These are phyloP conservation scores for Exophiala xenobiotica DNA, from an alignment of 2,329 filamentous ascomycete species.

Conservation along the genomic window DNA sequence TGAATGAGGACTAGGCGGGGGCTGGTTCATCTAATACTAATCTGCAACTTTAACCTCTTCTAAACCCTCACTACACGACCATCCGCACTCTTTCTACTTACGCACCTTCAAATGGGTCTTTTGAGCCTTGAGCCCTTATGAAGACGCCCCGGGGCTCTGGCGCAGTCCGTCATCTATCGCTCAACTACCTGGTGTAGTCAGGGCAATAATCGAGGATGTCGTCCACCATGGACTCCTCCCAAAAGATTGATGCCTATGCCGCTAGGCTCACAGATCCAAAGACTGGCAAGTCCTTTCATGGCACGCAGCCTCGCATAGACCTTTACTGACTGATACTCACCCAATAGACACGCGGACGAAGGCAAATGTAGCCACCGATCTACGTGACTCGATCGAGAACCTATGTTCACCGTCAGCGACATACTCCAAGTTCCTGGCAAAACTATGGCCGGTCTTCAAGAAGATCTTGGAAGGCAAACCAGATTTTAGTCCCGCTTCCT, in stretches of 20 bases:
- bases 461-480: constrained; percentile 80
- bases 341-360: constrained; percentile 73
- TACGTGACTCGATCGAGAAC: constrained; percentile 84
- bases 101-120: constrained; percentile 15
- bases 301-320: background rate
- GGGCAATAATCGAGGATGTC: constrained; percentile 7
- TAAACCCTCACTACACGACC: constrained; percentile 1
- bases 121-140: constrained; percentile 11
- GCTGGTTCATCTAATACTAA: background rate
- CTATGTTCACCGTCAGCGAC: constrained; percentile 75
- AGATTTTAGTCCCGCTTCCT: constrained; percentile 85
- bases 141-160: constrained; percentile 16
- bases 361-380: constrained; percentile 75
- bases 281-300: constrained; percentile 42
- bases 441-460: constrained; percentile 86
- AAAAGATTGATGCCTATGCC: constrained; percentile 50
- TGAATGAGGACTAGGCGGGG: background rate
- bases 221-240: constrained; percentile 28
- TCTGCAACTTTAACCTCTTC: background rate
- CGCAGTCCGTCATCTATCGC: constrained; percentile 3
- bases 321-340: background rate
- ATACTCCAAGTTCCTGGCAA: constrained; percentile 79
- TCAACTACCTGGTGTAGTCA: constrained; percentile 4
- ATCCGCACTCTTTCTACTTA: constrained; percentile 2
- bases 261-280: constrained; percentile 49